Evolutionary conservation across 768 basidiomycete species (phyloP).

Genomic region (Kwoniella botswanensis): DNA sequence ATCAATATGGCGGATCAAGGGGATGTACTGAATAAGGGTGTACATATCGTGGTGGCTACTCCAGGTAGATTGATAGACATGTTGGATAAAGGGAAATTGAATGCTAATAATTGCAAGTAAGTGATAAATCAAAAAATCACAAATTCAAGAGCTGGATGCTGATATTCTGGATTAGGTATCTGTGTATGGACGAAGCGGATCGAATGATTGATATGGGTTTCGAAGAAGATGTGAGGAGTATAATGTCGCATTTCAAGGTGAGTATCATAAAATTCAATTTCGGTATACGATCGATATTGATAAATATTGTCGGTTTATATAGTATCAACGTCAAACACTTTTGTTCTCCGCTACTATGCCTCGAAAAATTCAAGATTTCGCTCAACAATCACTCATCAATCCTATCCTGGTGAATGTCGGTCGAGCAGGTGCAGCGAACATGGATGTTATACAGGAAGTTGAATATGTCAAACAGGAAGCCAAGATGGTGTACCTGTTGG

Average conservation of each 20-base stretch:
- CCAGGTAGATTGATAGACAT: conserved; percentile 97
- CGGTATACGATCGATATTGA: too few species aligned
- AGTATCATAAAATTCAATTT: conserved; percentile 32
- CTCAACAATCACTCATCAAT: conserved; percentile 90
- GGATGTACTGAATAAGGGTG: conserved; percentile 83
- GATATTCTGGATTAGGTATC: conserved; percentile 62
- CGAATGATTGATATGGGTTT: conserved; percentile 98
- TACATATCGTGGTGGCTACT: conserved; percentile 96
- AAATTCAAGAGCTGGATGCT: neutral
- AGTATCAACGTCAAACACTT: conserved; percentile 95
- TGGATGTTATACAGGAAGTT: conserved; percentile 89
- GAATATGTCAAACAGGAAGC: conserved; percentile 99
- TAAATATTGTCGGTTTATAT: conserved; percentile 4
- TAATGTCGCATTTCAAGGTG: conserved; percentile 99
- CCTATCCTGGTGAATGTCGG: conserved; percentile 97
- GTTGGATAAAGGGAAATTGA: conserved; percentile 92
- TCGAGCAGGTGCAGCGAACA: conserved; percentile 93
- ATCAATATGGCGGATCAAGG: conserved; percentile 98
- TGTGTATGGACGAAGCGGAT: conserved; percentile 97
- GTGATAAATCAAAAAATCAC: conserved; percentile 14
- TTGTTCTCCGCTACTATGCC: conserved; percentile 99
- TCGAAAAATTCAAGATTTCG: conserved; percentile 97
- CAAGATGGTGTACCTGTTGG: conserved; percentile 98
- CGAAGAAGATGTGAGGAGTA: conserved; percentile 92
- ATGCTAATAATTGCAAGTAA: conserved; percentile 89